Evolutionary conservation across 2,329 filamentous ascomycete genomes (phyloP).

Genomic region (Fusarium chuoi): DNA sequence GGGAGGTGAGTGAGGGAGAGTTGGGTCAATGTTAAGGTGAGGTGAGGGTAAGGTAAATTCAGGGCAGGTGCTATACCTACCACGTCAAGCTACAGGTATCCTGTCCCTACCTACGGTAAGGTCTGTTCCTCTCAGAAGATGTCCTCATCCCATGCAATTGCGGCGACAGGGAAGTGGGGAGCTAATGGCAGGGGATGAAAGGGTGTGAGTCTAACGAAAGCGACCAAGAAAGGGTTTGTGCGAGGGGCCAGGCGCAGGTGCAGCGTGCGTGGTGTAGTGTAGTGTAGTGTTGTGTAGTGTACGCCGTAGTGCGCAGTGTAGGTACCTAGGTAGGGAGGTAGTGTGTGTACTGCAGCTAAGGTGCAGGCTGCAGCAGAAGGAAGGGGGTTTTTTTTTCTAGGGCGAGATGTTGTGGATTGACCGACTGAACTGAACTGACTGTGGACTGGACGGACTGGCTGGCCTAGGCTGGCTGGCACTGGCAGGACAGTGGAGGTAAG

Average conservation of each 20-base stretch:
- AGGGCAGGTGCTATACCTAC: constrained; percentile 3
- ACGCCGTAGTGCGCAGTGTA: not conserved
- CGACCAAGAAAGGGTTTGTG: constrained; percentile 19
- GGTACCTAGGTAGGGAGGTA: no score
- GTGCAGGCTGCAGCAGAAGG: constrained; percentile 40
- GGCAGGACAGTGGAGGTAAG: constrained; percentile 17
- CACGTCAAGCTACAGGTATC: not conserved
- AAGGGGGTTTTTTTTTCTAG: constrained; percentile 11
- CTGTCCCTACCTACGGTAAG: not conserved
- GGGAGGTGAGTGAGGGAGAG: constrained; percentile 7
- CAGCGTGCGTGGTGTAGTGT: not conserved
- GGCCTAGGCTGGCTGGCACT: not conserved
- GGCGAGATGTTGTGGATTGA: constrained; percentile 9
- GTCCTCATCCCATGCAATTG: constrained; percentile 16
- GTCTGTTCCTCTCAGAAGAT: not conserved
- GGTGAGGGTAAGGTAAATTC: constrained; percentile 3
- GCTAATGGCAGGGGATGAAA: not conserved
- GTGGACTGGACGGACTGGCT: not conserved
- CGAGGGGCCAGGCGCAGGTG: constrained; percentile 13
- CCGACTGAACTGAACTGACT: not conserved
- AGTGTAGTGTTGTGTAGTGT: not conserved
- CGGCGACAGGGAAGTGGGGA: constrained; percentile 29
- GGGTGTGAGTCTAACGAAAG: constrained; percentile 19
- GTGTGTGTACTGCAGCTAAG: not conserved
- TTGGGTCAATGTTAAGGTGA: not conserved